Conservation (phyloP, 306 rosid species). For the Fragaria nilgerrensis region DNA sequence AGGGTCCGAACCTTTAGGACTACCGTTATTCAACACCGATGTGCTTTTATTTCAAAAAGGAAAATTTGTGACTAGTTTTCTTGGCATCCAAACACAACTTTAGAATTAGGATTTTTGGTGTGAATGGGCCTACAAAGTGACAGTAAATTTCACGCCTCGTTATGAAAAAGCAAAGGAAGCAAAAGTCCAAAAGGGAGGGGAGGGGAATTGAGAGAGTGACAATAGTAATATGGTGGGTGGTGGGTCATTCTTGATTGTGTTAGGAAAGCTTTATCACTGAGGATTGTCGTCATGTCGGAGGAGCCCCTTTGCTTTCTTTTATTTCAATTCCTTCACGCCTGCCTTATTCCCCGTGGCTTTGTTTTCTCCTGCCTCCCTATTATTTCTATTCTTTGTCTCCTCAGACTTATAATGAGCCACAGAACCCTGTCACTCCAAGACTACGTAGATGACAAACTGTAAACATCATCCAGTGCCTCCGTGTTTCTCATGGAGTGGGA, state of each 20-base stretch:
- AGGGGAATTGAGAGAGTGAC: slow-evolving; percentile 27
- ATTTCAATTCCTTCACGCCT: slow-evolving; percentile 43
- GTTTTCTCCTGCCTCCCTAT: slow-evolving; percentile 33
- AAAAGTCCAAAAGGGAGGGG: slow-evolving; percentile 46
- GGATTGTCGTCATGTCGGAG: slow-evolving; percentile 79
- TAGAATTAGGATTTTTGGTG: slow-evolving; percentile 23
- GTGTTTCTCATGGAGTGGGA: slow-evolving; percentile 28
- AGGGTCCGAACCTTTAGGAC: neutral
- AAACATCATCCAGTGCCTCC: slow-evolving; percentile 21
- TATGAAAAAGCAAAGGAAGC: slow-evolving; percentile 35
- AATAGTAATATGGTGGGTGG: slow-evolving; percentile 45
- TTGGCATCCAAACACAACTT: slow-evolving; percentile 29
- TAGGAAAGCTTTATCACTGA: slow-evolving; percentile 44
- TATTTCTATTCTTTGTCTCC: slow-evolving; percentile 21
- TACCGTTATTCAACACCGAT: neutral
- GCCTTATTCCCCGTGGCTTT: slow-evolving; percentile 57
- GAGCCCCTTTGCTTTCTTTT: slow-evolving; percentile 35
- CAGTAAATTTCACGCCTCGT: slow-evolving; percentile 63
- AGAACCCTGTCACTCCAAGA: slow-evolving; percentile 30
- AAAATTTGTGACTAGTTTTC: neutral
- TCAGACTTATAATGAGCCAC: neutral
- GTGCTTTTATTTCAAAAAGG: neutral
- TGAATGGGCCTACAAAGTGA: slow-evolving; percentile 43
- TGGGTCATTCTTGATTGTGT: slow-evolving; percentile 65
- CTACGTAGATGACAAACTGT: slow-evolving; percentile 38